These are phyloP conservation scores for Pleurotus sapidus DNA, from an alignment of 768 basidiomycete genomes.

Conservation along the genomic window DNA sequence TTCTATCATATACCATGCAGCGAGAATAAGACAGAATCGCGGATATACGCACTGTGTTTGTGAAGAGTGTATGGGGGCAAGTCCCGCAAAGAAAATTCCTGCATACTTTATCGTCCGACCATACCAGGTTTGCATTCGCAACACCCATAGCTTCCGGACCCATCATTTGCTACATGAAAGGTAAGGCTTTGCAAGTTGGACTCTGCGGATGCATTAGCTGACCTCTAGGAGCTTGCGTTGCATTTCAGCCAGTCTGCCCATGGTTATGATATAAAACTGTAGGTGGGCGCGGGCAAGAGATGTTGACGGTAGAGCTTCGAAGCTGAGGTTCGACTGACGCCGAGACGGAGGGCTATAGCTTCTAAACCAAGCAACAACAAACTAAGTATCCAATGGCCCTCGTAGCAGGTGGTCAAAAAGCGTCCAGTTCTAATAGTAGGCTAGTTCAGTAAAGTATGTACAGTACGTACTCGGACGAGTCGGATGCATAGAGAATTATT, in stretches of 20 bases:
- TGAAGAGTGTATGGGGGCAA: conserved; percentile 97
- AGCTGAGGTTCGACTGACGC: neutral
- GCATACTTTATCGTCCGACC: conserved; percentile 98
- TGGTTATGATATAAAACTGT: conserved; percentile 29
- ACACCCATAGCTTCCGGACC: conserved; percentile 99
- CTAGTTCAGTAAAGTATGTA: neutral
- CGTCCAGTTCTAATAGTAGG: too few relatives aligned
- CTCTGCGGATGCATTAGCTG: neutral
- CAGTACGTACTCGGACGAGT: neutral
- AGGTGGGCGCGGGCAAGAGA: neutral
- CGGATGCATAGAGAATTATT: neutral
- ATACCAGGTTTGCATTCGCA: conserved; percentile 85
- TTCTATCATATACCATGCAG: conserved; percentile 49
- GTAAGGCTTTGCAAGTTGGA: conserved; percentile 41
- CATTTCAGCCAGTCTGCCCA: conserved; percentile 97
- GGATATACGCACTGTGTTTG: conserved; percentile 79
- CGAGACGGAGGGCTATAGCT: neutral
- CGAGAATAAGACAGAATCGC: conserved; percentile 7
- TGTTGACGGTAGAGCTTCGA: conserved; percentile 11
- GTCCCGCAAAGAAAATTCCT: conserved; percentile 97
- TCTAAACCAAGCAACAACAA: neutral
- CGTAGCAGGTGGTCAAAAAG: too few relatives aligned
- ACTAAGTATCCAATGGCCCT: neutral
- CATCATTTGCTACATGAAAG: conserved; percentile 89
- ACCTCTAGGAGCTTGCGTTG: conserved; percentile 85